phyloP scores from a whole-genome alignment of 2,329 filamentous ascomycete species.

The Aspergillus sclerotialis region DNA sequence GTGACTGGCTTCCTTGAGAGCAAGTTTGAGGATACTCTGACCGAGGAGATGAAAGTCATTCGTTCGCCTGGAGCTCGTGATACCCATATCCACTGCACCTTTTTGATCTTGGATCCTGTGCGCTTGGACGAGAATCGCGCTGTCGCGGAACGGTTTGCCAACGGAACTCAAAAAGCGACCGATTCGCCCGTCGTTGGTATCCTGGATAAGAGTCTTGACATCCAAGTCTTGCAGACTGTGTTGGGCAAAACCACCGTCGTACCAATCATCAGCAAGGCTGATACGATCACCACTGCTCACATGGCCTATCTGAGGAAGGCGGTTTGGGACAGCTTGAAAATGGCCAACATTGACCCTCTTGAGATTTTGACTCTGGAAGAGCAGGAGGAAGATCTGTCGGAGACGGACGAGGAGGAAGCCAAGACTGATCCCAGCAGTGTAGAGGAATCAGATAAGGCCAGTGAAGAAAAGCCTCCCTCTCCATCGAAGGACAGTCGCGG shows the following conservation, averaged over 20 bases:
- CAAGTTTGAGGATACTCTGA: conserved; percentile 97
- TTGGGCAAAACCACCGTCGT: conserved; percentile 93
- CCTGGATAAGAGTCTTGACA: conserved; percentile 80
- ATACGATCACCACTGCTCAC: conserved; percentile 91
- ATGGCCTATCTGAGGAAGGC: conserved; percentile 88
- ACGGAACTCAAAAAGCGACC: conserved; percentile 44
- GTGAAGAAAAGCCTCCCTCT: conserved; percentile 20
- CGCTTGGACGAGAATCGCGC: conserved; percentile 78
- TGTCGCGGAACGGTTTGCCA: conserved; percentile 52
- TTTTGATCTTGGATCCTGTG: conserved; percentile 81
- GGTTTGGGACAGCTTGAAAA: conserved; percentile 82
- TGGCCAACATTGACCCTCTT: conserved; percentile 77
- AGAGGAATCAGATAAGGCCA: conserved; percentile 10
- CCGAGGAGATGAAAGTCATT: conserved; percentile 95
- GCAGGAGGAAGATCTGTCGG: conserved; percentile 55
- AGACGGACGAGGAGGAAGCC: conserved; percentile 40
- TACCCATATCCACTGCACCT: conserved; percentile 94
- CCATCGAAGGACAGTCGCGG: conserved; percentile 36
- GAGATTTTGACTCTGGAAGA: conserved; percentile 79
- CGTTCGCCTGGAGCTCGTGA: conserved; percentile 88
- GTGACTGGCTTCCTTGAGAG: conserved; percentile 90
- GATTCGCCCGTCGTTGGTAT: conserved; percentile 50
- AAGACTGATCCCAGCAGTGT: conserved; percentile 13
- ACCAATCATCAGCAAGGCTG: conserved; percentile 91
- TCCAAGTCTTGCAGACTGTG: conserved; percentile 80